These are phyloP conservation scores for Naganishia antarctica DNA, from an alignment of 768 basidiomycete genomes.

Conservation along the genomic window DNA sequence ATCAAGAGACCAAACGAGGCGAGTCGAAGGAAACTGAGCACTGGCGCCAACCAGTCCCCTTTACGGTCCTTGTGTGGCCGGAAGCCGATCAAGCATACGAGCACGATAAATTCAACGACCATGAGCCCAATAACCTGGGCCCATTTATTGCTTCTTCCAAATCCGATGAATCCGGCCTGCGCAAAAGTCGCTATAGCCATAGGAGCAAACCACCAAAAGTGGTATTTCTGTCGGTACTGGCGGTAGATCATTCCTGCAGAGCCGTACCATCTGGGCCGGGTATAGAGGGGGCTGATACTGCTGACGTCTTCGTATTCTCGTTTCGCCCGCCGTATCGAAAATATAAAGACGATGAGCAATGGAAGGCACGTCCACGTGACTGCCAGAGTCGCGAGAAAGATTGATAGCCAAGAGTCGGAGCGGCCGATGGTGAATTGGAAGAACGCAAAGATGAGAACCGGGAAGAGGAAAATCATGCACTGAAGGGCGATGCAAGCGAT, in stretches of 20 bases:
- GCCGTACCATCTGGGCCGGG: conserved; percentile 56
- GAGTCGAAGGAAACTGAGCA: conserved; percentile 64
- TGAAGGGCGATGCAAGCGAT: conserved; percentile 36
- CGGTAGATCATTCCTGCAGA: conserved; percentile 50
- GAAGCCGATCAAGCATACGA: conserved; percentile 57
- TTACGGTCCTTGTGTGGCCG: conserved; percentile 64
- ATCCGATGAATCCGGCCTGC: conserved; percentile 66
- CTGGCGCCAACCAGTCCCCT: conserved; percentile 65
- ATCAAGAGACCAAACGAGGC: conserved; percentile 67
- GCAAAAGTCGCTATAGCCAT: conserved; percentile 60
- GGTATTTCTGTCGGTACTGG: conserved; percentile 59
- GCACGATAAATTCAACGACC: conserved; percentile 61
- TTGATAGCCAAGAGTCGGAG: conserved; percentile 78
- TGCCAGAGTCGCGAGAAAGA: conserved; percentile 68
- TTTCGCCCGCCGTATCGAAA: conserved; percentile 55
- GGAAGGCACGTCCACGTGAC: conserved; percentile 57
- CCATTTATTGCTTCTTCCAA: conserved; percentile 56
- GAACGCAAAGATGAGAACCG: conserved; percentile 70
- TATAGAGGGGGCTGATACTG: conserved; percentile 53
- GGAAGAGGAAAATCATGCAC: conserved; percentile 64
- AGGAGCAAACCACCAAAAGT: conserved; percentile 65
- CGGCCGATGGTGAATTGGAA: conserved; percentile 77
- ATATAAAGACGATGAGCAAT: conserved; percentile 56
- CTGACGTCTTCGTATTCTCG: conserved; percentile 41
- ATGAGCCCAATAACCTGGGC: conserved; percentile 67